These are phyloP conservation scores for Nicotiana undulata DNA, from an alignment of 257 asterid species.

Conservation along the genomic window DNA sequence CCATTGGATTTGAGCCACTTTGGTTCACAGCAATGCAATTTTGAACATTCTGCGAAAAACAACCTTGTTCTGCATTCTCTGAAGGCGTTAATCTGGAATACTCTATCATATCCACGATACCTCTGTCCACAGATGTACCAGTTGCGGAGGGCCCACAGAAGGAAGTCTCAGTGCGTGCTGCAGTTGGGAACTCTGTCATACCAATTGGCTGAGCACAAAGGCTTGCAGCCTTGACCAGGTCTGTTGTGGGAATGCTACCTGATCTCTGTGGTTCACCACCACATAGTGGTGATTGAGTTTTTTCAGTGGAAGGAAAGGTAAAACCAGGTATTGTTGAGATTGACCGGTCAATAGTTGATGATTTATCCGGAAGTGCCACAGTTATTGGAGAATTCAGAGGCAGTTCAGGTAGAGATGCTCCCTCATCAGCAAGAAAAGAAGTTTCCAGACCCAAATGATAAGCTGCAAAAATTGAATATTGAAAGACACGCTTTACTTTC, in stretches of 20 bases:
- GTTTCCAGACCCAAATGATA: constrained; percentile 96
- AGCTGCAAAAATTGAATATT: constrained; percentile 94
- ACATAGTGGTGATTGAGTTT: constrained; percentile 34
- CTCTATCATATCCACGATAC: constrained; percentile 16
- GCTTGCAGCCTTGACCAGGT: constrained; percentile 27
- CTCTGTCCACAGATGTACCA: constrained; percentile 25
- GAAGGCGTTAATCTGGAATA: constrained; percentile 24
- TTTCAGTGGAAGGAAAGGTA: constrained; percentile 33
- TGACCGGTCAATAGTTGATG: constrained; percentile 58
- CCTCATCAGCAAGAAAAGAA: constrained; percentile 97
- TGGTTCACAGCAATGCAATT: constrained; percentile 16
- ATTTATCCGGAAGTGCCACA: constrained; percentile 71
- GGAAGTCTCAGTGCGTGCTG: constrained; percentile 29
- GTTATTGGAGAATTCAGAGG: constrained; percentile 65
- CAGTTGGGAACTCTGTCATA: constrained; percentile 19
- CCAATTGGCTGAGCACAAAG: constrained; percentile 26
- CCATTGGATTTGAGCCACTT: background rate
- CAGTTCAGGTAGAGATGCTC: constrained; percentile 83
- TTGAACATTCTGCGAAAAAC: constrained; percentile 13
- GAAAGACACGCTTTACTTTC: constrained; percentile 88
- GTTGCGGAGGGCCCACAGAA: constrained; percentile 22
- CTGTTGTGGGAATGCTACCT: constrained; percentile 44
- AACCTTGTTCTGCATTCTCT: constrained; percentile 6
- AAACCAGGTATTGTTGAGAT: constrained; percentile 71
- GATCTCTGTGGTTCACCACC: constrained; percentile 50